Percentiles rank a stretch among this genome's conserved stretches.
Conservation (phyloP, 2,329 filamentous ascomycete genomes). For the Amylocarpus encephaloides region DNA sequence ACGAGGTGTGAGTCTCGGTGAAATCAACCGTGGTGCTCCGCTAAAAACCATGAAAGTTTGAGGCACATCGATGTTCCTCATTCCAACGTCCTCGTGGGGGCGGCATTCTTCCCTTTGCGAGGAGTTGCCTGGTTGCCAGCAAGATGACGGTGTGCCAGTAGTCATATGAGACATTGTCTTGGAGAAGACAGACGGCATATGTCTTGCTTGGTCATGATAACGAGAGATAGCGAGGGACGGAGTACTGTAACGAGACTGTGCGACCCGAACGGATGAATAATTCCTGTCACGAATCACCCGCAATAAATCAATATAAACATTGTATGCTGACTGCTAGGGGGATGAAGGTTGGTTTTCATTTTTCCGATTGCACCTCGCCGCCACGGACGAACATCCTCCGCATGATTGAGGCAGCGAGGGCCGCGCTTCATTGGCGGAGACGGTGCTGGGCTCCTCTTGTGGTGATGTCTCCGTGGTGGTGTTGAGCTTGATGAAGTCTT, state of each 20-base stretch:
- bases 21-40: background rate
- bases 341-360: background rate
- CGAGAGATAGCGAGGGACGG: background rate
- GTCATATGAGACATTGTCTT: too few relatives aligned
- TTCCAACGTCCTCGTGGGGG: too few relatives aligned
- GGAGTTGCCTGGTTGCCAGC: too few relatives aligned
- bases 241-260: background rate
- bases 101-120: too few relatives aligned
- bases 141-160: too few relatives aligned
- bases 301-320: background rate
- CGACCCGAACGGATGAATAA: background rate
- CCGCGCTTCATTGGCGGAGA: too few relatives aligned
- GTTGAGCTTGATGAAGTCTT: background rate
- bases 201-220: background rate
- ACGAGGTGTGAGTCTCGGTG: background rate
- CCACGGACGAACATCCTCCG: slow-evolving; percentile 3
- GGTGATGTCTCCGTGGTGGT: too few relatives aligned
- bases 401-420: background rate
- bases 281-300: background rate
- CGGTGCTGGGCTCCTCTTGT: too few relatives aligned
- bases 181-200: too few relatives aligned
- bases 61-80: background rate
- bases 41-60: background rate
- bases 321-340: background rate
- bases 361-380: background rate